Evolutionary conservation across 2,329 filamentous ascomycete species (phyloP), one percentile per base, ranked within the genome.

Genomic region (Paramyrothecium roridum): DNA sequence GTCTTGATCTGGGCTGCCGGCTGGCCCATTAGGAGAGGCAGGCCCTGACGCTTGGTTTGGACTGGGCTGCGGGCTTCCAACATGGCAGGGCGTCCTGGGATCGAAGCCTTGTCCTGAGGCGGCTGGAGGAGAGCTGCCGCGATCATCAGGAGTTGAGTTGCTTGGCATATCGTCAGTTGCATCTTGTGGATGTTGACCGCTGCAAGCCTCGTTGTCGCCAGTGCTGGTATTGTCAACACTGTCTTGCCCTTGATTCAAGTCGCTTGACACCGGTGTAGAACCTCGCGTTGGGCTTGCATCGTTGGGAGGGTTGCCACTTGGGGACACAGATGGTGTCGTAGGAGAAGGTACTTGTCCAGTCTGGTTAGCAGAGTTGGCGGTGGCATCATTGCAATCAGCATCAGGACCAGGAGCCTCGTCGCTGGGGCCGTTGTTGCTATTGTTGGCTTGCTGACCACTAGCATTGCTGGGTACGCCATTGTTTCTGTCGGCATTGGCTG

Each of bases 281-380:
- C 12, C 37, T 3, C 3, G 13, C 37, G 13, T 6, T 4, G 37
- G 12, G n/a, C 12, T 43, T 43, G 48, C 43, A 8, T 49, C 59
- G 6, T 23, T 54, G n/a, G 34, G 58, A 26, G 53, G 53, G 22
- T 48, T 59, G n/a, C 52, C 62, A 20, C 52, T 57, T 23, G 56
- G 57, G 34, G 57, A 60, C 7, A 13, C 47, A 3, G 47, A 11
- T 26, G 26, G 4, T 53, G 50, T 58, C 45, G 48, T 3, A 17
- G 47, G n/a, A 49, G 21, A 17, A 49, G 21, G 11, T 16, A 13
- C 20, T 13, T 49, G n/a, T 30, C 45, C 50, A 52, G 43, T 52
- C 45, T 49, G 47, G 7, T 20, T 63, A 37, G 19, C 48, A 21
- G 61, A 65, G 21, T 26, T 30, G 47, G 20, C 17, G 47, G 6